phyloP scores from a whole-genome alignment of 108 stramenopile genomes.

The Bacterosira constricta region DNA sequence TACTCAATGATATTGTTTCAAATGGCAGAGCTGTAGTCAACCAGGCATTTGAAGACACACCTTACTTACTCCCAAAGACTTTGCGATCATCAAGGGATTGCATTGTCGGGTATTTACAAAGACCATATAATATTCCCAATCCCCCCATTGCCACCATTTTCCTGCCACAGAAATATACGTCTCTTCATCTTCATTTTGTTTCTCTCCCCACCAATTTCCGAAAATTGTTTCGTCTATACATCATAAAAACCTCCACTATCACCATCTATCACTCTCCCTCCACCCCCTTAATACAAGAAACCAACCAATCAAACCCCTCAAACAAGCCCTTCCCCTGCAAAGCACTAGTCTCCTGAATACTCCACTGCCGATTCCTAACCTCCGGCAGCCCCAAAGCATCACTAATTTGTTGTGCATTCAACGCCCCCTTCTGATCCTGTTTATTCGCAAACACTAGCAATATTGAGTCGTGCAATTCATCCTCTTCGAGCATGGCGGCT shows the following conservation, averaged over 20 bases:
- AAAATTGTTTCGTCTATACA: not conserved
- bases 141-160: not conserved
- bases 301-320: conserved; percentile 99
- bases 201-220: not conserved
- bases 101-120: too few species aligned
- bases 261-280: conserved; percentile 47
- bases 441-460: conserved; percentile 99
- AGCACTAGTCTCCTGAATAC: conserved; percentile 99
- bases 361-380: conserved; percentile 98
- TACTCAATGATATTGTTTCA: too few species aligned
- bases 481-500: conserved; percentile 98
- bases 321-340: conserved; percentile 98
- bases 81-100: too few species aligned
- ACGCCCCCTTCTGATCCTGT: conserved; percentile 98
- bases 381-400: conserved; percentile 96
- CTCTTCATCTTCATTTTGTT: not conserved
- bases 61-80: too few species aligned
- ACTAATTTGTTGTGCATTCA: conserved; percentile 95
- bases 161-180: not conserved
- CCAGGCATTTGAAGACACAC: too few species aligned
- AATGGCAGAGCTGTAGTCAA: too few species aligned
- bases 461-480: conserved; percentile 96
- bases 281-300: conserved; percentile 93
- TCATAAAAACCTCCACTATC: not conserved
- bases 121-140: too few species aligned